A percentile compares a stretch with the other conserved stretches of the same genome.
These are phyloP conservation scores for Colletotrichum cuscutae DNA, from an alignment of 2,329 filamentous ascomycete species.

Conservation along the genomic window DNA sequence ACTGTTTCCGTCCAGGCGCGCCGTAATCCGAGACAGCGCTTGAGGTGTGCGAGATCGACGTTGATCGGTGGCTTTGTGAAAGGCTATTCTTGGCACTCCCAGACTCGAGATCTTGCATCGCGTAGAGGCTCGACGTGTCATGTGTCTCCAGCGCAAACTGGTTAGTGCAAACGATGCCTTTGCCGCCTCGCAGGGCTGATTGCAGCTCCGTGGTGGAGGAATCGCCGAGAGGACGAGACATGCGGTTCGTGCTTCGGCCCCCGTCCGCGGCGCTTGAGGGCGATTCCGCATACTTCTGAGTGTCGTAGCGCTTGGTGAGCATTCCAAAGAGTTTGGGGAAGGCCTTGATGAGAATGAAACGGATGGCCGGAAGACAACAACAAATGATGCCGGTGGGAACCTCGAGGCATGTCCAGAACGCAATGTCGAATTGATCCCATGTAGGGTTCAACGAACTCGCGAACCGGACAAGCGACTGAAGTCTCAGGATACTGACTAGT, in stretches of 20 bases:
- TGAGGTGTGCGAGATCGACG: slow-evolving; percentile 13
- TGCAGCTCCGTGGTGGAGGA: slow-evolving; percentile 12
- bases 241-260: neutral
- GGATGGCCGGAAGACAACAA: slow-evolving; percentile 27
- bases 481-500: slow-evolving; percentile 43
- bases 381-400: slow-evolving; percentile 29
- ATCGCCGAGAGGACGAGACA: neutral
- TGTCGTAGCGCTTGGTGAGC: slow-evolving; percentile 18
- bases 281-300: neutral
- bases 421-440: slow-evolving; percentile 43
- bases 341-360: slow-evolving; percentile 28
- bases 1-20: neutral
- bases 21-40: slow-evolving; percentile 5
- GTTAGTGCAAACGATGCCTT: slow-evolving; percentile 4
- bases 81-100: slow-evolving; percentile 6
- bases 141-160: slow-evolving; percentile 2
- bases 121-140: slow-evolving; percentile 5
- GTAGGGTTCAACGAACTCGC: slow-evolving; percentile 42
- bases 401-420: slow-evolving; percentile 31
- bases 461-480: slow-evolving; percentile 42
- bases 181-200: neutral
- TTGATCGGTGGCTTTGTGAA: slow-evolving; percentile 14
- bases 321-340: slow-evolving; percentile 21
- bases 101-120: slow-evolving; percentile 16
- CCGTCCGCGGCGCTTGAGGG: slow-evolving; percentile 3